Percentiles rank a stretch among this genome's conserved stretches.
phyloP scores from a whole-genome alignment of 169 alveolate species.

The Eimeria sp. region DNA sequence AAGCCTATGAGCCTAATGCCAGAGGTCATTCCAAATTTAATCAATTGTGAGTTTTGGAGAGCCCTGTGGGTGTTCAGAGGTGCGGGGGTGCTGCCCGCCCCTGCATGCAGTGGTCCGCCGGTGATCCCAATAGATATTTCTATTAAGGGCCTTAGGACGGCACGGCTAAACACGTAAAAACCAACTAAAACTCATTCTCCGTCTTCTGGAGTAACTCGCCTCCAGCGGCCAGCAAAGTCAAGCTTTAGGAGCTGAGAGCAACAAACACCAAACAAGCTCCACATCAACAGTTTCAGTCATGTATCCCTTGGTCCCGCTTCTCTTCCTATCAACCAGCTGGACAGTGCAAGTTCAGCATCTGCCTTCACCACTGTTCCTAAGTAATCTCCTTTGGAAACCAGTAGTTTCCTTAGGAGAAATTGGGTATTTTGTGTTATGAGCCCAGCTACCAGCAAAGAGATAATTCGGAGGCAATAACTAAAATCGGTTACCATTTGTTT shows the following conservation, averaged over 20 bases:
- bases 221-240: constrained; percentile 70
- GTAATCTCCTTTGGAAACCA: background rate
- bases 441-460: background rate
- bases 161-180: background rate
- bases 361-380: background rate
- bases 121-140: background rate
- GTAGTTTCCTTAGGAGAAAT: background rate
- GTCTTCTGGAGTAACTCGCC: background rate
- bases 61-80: background rate
- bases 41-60: background rate
- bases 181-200: background rate
- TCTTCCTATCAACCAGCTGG: background rate
- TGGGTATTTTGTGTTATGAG: background rate
- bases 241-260: constrained; percentile 43
- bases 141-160: background rate
- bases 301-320: background rate
- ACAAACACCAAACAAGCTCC: constrained; percentile 11
- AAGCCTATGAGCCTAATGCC: background rate
- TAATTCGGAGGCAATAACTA: background rate
- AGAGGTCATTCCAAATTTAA: background rate
- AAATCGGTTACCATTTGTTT: constrained; percentile 11
- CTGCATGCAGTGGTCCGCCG: background rate
- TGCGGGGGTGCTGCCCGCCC: background rate
- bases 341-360: background rate
- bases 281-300: background rate